These are phyloP conservation scores for Pelargonium myrrhifolium DNA, from an alignment of 441 rosid species.

Conservation along the genomic window DNA sequence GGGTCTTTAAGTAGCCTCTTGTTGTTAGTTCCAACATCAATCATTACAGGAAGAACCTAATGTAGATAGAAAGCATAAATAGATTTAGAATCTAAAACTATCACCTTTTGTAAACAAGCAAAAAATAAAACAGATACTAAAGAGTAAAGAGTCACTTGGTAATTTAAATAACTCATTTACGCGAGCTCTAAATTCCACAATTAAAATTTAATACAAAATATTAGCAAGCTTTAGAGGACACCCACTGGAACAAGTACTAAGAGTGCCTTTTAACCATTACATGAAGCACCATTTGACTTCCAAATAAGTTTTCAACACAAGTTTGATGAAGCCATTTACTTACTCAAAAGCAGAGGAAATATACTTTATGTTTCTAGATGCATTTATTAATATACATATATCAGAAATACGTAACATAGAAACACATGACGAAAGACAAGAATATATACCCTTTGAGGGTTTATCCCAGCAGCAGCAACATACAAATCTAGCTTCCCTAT, in stretches of 20 bases:
- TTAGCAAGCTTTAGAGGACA: background rate
- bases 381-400: slow-evolving; percentile 1
- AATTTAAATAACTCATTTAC: background rate
- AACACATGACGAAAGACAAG: background rate
- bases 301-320: background rate
- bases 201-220: background rate
- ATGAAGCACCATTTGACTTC: background rate
- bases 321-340: background rate
- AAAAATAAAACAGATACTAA: background rate
- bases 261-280: background rate
- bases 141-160: background rate
- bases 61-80: background rate
- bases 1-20: slow-evolving; percentile 79
- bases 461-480: slow-evolving; percentile 98
- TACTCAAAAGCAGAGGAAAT: background rate
- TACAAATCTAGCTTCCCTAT: slow-evolving; percentile 95
- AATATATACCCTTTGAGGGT: slow-evolving; percentile 83
- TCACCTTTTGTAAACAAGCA: background rate
- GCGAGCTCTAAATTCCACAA: background rate
- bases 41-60: slow-evolving; percentile 97
- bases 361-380: background rate
- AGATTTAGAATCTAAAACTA: background rate
- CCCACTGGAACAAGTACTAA: background rate
- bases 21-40: slow-evolving; percentile 97
- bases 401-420: background rate